Conservation (phyloP, 352 stramenopile species). For the Pythium brassicae region DNA sequence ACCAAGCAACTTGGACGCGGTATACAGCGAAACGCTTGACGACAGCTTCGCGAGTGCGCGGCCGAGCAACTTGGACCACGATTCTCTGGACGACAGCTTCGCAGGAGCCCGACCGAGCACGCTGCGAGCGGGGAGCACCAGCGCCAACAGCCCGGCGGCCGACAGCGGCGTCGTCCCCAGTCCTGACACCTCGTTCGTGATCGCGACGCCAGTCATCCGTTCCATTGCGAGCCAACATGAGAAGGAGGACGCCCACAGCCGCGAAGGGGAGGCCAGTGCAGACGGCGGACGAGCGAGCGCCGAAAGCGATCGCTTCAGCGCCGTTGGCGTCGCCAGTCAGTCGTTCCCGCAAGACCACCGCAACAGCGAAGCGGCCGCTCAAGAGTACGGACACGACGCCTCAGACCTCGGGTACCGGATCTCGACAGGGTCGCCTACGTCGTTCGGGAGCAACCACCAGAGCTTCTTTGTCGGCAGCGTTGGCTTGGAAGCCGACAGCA, state of each 20-base stretch:
- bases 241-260: no score
- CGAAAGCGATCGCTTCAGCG: slow-evolving; percentile 1
- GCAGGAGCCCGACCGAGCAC: not conserved
- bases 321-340: slow-evolving; percentile 1
- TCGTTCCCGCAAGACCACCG: not conserved
- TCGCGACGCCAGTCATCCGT: no score
- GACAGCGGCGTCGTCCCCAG: no score
- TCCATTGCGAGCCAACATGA: no score
- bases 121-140: not conserved
- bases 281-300: not conserved
- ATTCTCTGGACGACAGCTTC: slow-evolving; percentile 5
- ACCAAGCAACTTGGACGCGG: not conserved
- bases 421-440: not conserved
- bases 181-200: no score
- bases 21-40: slow-evolving; percentile 2
- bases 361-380: not conserved
- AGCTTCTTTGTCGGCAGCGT: slow-evolving; percentile 31
- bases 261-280: no score
- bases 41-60: slow-evolving; percentile 6
- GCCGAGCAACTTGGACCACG: not conserved
- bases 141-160: no score
- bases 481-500: slow-evolving; percentile 14
- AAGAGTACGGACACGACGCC: not conserved
- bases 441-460: slow-evolving; percentile 9
- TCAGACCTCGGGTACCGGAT: not conserved